Evolutionary conservation across 2,329 filamentous ascomycete species (phyloP).

Genomic region (Penicillium concentricum): DNA sequence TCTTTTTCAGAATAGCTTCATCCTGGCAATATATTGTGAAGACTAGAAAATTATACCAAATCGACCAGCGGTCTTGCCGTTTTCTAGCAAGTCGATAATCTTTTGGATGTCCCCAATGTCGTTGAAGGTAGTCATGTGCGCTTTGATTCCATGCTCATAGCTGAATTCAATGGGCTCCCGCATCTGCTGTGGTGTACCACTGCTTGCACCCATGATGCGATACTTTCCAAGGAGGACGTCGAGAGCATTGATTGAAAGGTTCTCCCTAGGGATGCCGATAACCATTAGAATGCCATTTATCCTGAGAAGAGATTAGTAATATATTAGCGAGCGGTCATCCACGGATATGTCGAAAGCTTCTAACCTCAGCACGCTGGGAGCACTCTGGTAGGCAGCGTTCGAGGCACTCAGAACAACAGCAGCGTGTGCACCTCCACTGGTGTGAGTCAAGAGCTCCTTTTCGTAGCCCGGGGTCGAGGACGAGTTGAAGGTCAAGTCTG

Average conservation of each 20-base stretch:
- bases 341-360: not conserved
- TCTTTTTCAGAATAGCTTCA: too few relatives aligned
- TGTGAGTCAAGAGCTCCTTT: not conserved
- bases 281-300: not conserved
- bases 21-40: not conserved
- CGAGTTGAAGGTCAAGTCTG: not conserved
- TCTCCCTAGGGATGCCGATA: not conserved
- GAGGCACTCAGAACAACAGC: not conserved
- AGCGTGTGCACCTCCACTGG: not conserved
- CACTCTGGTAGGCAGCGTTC: not conserved
- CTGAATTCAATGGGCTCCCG: conserved; percentile 1
- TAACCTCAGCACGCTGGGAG: not conserved
- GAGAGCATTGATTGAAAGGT: not conserved
- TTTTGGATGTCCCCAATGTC: not conserved
- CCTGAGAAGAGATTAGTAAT: not conserved
- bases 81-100: not conserved
- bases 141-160: conserved; percentile 2
- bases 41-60: not conserved
- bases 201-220: not conserved
- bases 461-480: not conserved
- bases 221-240: not conserved
- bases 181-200: not conserved
- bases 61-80: not conserved
- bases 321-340: not conserved
- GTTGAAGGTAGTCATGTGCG: conserved; percentile 1